These are phyloP conservation scores for Echria macrotheca DNA, from an alignment of 495 filamentous ascomycete species.

Conservation along the genomic window DNA sequence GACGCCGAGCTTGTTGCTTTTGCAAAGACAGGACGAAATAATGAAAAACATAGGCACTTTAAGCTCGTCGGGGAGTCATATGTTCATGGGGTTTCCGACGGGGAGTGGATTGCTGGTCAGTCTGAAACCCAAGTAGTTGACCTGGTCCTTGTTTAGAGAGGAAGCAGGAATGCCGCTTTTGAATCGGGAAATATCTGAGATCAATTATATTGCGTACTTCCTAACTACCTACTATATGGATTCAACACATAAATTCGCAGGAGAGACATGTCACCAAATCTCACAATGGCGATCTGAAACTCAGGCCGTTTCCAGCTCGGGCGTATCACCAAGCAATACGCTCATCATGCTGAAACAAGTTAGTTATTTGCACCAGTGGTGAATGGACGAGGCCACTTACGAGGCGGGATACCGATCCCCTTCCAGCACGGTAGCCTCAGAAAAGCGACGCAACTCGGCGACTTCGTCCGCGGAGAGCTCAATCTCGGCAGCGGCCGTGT, in stretches of 20 bases:
- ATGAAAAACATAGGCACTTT: not conserved
- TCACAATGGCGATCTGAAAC: no score
- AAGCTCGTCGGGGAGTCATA: constrained; percentile 1
- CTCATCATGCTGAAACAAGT: no score
- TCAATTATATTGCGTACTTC: no score
- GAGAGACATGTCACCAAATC: no score
- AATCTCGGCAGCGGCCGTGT: constrained; percentile 43
- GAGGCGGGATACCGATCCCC: constrained; percentile 5
- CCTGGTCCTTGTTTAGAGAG: not conserved
- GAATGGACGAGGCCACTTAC: no score
- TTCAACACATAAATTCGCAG: no score
- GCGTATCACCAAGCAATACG: no score
- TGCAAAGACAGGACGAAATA: not conserved
- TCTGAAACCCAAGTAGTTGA: not conserved
- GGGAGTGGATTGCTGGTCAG: not conserved
- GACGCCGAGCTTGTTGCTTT: not conserved
- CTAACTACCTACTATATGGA: no score
- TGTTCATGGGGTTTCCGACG: constrained; percentile 4
- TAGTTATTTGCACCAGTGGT: no score
- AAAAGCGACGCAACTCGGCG: constrained; percentile 28
- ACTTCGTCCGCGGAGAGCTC: constrained; percentile 46
- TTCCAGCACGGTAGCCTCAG: constrained; percentile 4
- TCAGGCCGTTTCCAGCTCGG: no score
- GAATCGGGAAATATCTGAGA: no score
- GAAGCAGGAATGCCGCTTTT: no score